Conservation (phyloP, 2,329 filamentous ascomycete species). For the Monilinia aucupariae region DNA sequence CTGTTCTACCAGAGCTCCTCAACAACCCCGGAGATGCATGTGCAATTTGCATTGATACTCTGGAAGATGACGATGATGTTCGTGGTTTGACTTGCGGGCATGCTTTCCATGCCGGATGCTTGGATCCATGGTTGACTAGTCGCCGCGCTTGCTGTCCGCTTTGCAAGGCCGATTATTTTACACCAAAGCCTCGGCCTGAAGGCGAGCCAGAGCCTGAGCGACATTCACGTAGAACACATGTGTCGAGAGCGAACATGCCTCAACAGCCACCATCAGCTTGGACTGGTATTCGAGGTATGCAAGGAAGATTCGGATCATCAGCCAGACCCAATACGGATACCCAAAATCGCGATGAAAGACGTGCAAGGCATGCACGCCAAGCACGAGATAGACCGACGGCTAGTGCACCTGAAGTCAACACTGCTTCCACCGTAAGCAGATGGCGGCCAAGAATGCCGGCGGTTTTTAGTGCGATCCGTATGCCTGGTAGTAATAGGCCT, state of each 20-base stretch:
- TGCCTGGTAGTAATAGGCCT: conserved; percentile 25
- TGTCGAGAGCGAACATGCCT: conserved; percentile 27
- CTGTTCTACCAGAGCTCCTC: conserved; percentile 74
- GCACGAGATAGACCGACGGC: conserved; percentile 4
- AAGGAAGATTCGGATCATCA: conserved; percentile 24
- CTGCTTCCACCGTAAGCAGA: conserved; percentile 20
- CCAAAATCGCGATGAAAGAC: not conserved
- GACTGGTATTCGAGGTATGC: conserved; percentile 30
- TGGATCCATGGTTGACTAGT: conserved; percentile 95
- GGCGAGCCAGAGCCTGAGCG: conserved; percentile 32
- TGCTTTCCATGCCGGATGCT: conserved; percentile 91
- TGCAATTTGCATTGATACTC: conserved; percentile 89
- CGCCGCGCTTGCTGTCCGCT: conserved; percentile 92
- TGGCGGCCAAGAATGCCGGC: conserved; percentile 28
- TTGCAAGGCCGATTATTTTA: conserved; percentile 97
- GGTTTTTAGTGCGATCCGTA: conserved; percentile 28
- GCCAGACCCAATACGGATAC: conserved; percentile 4
- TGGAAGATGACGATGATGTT: conserved; percentile 94
- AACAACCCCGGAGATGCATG: conserved; percentile 84
- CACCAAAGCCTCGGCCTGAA: conserved; percentile 74
- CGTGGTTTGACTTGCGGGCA: conserved; percentile 94
- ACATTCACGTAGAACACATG: conserved; percentile 23
- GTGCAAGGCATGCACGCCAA: conserved; percentile 7
- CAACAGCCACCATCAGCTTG: conserved; percentile 29
- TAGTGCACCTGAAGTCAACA: conserved; percentile 12